These are phyloP conservation scores for Colletotrichum coccodes DNA, from an alignment of 2,329 filamentous ascomycete species.

Conservation along the genomic window DNA sequence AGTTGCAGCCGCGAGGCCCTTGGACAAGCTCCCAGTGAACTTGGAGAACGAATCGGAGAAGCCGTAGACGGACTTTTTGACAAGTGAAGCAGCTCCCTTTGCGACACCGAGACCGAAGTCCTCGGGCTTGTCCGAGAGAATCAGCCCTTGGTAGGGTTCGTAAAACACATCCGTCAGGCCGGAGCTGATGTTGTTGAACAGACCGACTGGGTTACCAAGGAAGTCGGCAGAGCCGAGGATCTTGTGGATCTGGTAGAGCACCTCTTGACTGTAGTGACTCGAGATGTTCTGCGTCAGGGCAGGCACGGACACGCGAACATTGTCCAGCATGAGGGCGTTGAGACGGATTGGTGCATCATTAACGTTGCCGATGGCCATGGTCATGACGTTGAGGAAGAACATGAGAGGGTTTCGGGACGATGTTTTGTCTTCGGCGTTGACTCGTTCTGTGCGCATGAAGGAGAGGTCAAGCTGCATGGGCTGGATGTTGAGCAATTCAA, in stretches of 20 bases:
- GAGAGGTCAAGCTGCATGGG: slow-evolving; percentile 98
- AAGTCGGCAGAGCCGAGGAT: slow-evolving; percentile 98
- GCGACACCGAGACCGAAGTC: slow-evolving; percentile 95
- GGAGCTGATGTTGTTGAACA: slow-evolving; percentile 98
- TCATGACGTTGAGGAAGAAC: slow-evolving; percentile 98
- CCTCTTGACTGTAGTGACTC: slow-evolving; percentile 97
- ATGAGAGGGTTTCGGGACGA: slow-evolving; percentile 93
- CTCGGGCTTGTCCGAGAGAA: slow-evolving; percentile 94
- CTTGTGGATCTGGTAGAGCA: slow-evolving; percentile 94
- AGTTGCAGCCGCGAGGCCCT: slow-evolving; percentile 93
- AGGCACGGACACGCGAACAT: slow-evolving; percentile 88
- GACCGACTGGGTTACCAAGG: slow-evolving; percentile 93
- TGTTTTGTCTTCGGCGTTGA: slow-evolving; percentile 95
- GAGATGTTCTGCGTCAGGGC: slow-evolving; percentile 87
- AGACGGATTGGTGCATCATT: slow-evolving; percentile 96
- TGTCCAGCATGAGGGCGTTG: slow-evolving; percentile 94
- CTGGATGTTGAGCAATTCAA: slow-evolving; percentile 95
- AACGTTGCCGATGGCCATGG: slow-evolving; percentile 99
- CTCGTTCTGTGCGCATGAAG: slow-evolving; percentile 94
- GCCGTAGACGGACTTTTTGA: slow-evolving; percentile 98
- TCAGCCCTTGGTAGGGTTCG: slow-evolving; percentile 97
- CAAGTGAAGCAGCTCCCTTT: slow-evolving; percentile 94
- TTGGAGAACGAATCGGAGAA: slow-evolving; percentile 98
- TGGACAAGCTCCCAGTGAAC: slow-evolving; percentile 95
- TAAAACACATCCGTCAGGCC: slow-evolving; percentile 99